Base-by-base conservation (phyloP, 148 eudicot genomes). In the Rhododendron ferrugineum region DNA sequence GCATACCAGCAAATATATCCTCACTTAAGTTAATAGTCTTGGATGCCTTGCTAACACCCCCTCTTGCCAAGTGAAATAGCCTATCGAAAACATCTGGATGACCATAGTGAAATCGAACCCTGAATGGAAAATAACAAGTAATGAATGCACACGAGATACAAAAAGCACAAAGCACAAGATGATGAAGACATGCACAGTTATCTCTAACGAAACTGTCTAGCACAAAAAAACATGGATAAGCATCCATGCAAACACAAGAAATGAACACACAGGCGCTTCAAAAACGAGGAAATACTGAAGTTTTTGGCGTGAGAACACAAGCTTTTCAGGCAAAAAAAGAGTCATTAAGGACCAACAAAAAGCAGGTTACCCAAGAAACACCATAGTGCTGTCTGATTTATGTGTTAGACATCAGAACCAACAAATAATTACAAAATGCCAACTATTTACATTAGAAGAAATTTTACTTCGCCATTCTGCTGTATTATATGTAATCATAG, bases 81-180 rank as follows among this genome's bases (percentile, higher is more conserved):
- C 99, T 92, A 86, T 97, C 99, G 85, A 97, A 97, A 86, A 97
- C 96, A 91, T 97, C 99, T 70, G 99, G 99, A 89, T 97, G 99
- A 68, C 99, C 99, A 88, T 97, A 97, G 89, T 97, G 99, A 88
- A 97, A 97, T 49, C 99, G 98, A 82, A 97, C 99, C 95, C 99
- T 96, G 91, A 44, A 85, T 23, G 73, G 72, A 30, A 52, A 37
- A 66, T 16, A 78, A 68, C 28, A 49, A 34, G 36, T 15, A 44
- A 66, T 22, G 68, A 30, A 81, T 52, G 4, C 32, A 70, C 22
- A 6, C 1, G 70, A 62, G 36, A 70, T 34, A 30, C 58, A 52
- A 60, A 56, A 37, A 75, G 28, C n/a, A 5, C 76, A 66, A 60
- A 30, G 66, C 40, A 84, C 11, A 66, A 74, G 28, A 49, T 20